Evolutionary conservation across 1,284 basidiomycete genomes (phyloP).

Genomic region (Moniliella sp.): DNA sequence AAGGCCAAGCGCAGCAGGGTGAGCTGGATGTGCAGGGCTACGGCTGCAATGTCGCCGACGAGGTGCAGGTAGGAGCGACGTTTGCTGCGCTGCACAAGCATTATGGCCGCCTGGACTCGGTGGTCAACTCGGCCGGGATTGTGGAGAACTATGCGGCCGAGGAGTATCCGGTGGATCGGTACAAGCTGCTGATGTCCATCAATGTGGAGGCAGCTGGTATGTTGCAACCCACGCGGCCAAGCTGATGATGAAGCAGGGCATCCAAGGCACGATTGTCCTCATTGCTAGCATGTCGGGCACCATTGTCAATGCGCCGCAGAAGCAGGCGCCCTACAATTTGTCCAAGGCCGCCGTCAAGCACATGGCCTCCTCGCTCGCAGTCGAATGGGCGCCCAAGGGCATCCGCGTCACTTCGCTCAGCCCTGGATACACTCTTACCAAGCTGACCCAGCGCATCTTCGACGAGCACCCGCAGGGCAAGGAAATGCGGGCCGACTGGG

Average conservation of each 20-base stretch:
- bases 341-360: constrained; percentile 59
- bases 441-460: constrained; percentile 49
- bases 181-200: constrained; percentile 51
- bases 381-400: constrained; percentile 68
- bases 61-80: constrained; percentile 35
- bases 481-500: constrained; percentile 48
- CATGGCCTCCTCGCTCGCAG: constrained; percentile 61
- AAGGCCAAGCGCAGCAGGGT: constrained; percentile 43
- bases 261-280: constrained; percentile 56
- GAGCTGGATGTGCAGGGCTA: constrained; percentile 54
- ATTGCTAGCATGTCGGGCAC: constrained; percentile 69
- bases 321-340: constrained; percentile 87
- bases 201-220: constrained; percentile 68
- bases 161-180: constrained; percentile 45
- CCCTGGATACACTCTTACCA: constrained; percentile 43
- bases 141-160: constrained; percentile 76
- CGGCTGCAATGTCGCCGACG: constrained; percentile 69
- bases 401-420: constrained; percentile 50
- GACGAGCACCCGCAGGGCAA: constrained; percentile 3
- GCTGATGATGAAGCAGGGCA: constrained; percentile 40
- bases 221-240: constrained; percentile 75
- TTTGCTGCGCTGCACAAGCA: constrained; percentile 33
- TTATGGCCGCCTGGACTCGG: constrained; percentile 57
- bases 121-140: constrained; percentile 43
- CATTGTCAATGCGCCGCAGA: constrained; percentile 49